Evolutionary conservation across 2,329 filamentous ascomycete species (phyloP), one percentile per base, ranked within the genome.

Genomic region (Lachnellula suecica): DNA sequence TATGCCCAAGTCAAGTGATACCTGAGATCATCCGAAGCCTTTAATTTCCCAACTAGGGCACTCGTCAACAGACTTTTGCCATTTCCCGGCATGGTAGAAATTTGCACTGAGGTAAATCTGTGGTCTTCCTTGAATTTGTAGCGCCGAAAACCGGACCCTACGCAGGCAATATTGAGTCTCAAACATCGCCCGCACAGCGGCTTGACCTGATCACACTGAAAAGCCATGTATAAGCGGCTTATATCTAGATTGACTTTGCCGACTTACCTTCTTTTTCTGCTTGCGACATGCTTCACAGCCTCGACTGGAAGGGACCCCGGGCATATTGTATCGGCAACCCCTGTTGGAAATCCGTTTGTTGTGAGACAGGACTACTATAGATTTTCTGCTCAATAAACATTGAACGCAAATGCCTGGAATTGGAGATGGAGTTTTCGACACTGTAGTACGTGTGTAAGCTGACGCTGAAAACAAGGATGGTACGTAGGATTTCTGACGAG

Each of bases 241-340:
- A 9, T 37, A 15, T 37, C 5, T 37, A 19, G 4, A 41, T 25
- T 22, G 9, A 17, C 15, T 3, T 27, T 25, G 19, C 17, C 10
- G 8, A 34, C 13, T n/a, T 44, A 37, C 48, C 29, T 50, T 50
- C 24, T 50, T 50, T 23, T 50, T 50, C 29, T 44, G 40, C 25
- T 50, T 50, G 13, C 48, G 48, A 43, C 48, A 50, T 17, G 29
- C 41, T 38, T 50, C 48, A 29, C 48, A 50, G 6, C 40, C 48
- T 5, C 48, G 40, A 23, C 48, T 31, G 22, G 40, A 44, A 24
- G 48, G 48, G 19, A 50, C 48, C 0, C 48, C 48, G 2, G 48
- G 48, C 48, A 50, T 50, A 19, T 31, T 19, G 24, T 31, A 17
- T 17, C 15, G n/a, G n/a, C n/a, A n/a, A n/a, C n/a, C n/a, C n/a